Base-by-base conservation (phyloP, 164 flowering plant species). In the Stephania cephalantha region DNA sequence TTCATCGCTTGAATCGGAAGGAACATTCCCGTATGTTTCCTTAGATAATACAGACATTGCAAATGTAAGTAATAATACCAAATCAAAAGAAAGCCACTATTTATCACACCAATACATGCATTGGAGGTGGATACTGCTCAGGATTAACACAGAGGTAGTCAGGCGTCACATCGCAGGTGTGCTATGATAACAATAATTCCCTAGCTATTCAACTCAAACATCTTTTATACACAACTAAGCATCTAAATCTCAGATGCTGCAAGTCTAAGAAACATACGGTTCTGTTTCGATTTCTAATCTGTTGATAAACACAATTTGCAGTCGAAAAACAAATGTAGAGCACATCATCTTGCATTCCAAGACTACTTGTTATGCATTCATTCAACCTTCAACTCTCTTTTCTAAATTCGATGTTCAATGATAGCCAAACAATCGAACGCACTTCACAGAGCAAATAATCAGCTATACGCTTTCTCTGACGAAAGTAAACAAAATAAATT, bases 1-100 rank as follows among this genome's bases (percentile, higher is more conserved):
- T 81, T 93, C 97, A 78, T 95, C 97, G 82, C 97, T 95, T 78
- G 97, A 93, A 79, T 85, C 87, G 63, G 91, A 85, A 73, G 90
- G 67, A 72, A 45, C 78, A 79, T 87, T 82, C 76, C 87, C 90
- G 76, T 86, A 93, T 69, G 87, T 75, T 79, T 95, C 99, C 99
- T 95, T 22, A 8, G 42, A 11, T 22, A 76, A 76, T 44, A 22
- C 73, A 22, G 61, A 35, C 48, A 74, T 30, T 7, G 55, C 35
- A 71, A 76, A 61, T 35, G 73, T 55, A 15, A 1, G 46, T 72
- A 44, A 75, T 69, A 30, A 79, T 65, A 82, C 20, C 9, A 46
- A 20, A 18, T 52, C 6, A 74, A 13, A 69, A 9, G 44, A 61
- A n/a, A 61, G 20, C 25, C 18, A 61, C 25, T 61, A 61, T 20